Base-by-base conservation (phyloP, 1,284 basidiomycete species). In the Omphalotus olearius region DNA sequence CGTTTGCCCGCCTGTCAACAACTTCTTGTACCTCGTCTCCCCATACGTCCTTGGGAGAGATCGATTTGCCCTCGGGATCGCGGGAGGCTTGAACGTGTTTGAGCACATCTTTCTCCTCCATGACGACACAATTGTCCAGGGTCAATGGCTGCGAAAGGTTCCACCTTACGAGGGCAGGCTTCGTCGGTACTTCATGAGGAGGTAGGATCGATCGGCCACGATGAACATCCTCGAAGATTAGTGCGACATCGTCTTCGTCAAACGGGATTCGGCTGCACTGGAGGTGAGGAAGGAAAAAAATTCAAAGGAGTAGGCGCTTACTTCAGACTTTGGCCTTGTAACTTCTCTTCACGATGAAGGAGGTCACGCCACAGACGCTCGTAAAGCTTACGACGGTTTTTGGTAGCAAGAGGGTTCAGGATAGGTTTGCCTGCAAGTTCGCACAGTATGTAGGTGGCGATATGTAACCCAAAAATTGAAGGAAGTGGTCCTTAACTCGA, bases 211-310 rank as follows among this genome's bases (percentile, higher is more conserved):
- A 89, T 40, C 92, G 82, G 1, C 91, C 91, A 23, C 87, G 79
- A 64, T 91, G 75, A 13, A 97, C 66, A 63, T 98, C 94, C 62
- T 98, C 95, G 61, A 92, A 93, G 49, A 97, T 69, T 41, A 93
- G 76, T 0, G 79, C 80, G 35, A 92, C 79, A 57, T 97, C 93
- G 46, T 91, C 85, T 59, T 88, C 84, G 56, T 87, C 83, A 41
- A 97, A 77, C 0, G 89, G 81, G 18, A 93, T 72, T 60, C 80
- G 82, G 60, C 89, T 92, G 58, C 10, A 50, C 10, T 14, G 49
- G 17, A 26, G n/a, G 14, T 23, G 18, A 30, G 42, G 37, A 20
- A 7, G 46, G 47, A 2, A 38, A 16, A 30, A 41, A 16, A 50
- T 7, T n/a, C 14, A 20, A 13, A 1, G 39, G 7, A 30, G 50